Evolutionary conservation across 2,329 filamentous ascomycete species (phyloP).

Genomic region (Taxawa tesnikishii): DNA sequence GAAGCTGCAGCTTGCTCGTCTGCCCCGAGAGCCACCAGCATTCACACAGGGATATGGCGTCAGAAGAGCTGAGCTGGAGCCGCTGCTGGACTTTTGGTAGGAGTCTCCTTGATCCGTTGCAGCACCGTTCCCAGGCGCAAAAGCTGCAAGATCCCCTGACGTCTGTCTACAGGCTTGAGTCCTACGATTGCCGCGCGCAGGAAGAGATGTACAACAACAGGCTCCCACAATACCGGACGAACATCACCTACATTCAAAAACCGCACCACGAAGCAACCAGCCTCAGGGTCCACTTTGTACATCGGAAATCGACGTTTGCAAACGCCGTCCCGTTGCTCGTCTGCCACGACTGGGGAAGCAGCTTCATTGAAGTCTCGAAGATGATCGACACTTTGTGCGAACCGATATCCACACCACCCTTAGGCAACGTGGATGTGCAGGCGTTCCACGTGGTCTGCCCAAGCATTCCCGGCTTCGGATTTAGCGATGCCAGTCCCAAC

Average conservation of each 20-base stretch:
- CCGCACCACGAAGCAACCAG: constrained; percentile 21
- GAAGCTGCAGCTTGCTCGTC: constrained; percentile 54
- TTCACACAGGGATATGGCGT: constrained; percentile 40
- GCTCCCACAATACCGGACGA: constrained; percentile 53
- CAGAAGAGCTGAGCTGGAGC: constrained; percentile 50
- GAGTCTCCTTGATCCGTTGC: too few relatives aligned
- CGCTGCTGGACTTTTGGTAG: constrained; percentile 47
- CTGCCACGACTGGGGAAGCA: constrained; percentile 53
- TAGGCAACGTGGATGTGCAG: constrained; percentile 21
- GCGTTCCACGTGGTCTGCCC: constrained; percentile 57
- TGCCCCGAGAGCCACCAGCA: constrained; percentile 41
- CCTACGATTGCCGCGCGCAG: constrained; percentile 51
- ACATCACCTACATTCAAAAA: constrained; percentile 31
- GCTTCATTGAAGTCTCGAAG: constrained; percentile 47
- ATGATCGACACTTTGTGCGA: constrained; percentile 43
- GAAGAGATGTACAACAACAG: constrained; percentile 45
- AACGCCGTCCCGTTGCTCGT: constrained; percentile 52
- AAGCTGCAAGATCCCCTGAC: background rate
- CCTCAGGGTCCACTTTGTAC: constrained; percentile 48
- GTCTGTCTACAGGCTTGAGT: constrained; percentile 42
- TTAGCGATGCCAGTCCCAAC: constrained; percentile 48
- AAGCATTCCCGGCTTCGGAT: constrained; percentile 53
- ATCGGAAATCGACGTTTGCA: constrained; percentile 40
- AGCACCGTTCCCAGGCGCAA: background rate
- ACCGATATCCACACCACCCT: constrained; percentile 31